Percentiles rank a stretch among this genome's conserved stretches.
Evolutionary conservation across 2,329 filamentous ascomycete genomes (phyloP).

Genomic region (Sporothrix schenckii): DNA sequence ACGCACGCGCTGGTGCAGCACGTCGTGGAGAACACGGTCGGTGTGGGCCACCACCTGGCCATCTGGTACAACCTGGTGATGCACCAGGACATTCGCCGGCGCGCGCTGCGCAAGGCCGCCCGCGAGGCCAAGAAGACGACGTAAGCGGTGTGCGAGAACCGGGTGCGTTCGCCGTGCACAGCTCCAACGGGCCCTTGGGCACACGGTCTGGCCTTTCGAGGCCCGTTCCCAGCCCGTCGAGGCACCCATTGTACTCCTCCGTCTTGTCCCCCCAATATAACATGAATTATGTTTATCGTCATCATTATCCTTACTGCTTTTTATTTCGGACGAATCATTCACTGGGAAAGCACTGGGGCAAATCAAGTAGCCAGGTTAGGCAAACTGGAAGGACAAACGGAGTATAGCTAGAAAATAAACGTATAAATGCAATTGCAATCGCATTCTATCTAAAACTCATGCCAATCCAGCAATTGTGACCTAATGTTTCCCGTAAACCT

Average conservation of each 20-base stretch:
- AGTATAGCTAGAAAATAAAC: background rate
- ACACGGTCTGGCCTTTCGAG: background rate
- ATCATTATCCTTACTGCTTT: background rate
- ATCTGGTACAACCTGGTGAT: slow-evolving; percentile 63
- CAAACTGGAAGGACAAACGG: background rate
- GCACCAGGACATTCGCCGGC: slow-evolving; percentile 79
- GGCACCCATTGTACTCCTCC: too few species aligned
- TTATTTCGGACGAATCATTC: background rate
- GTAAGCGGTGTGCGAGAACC: background rate
- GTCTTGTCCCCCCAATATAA: too few species aligned
- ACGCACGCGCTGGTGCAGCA: slow-evolving; percentile 87
- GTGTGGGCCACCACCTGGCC: slow-evolving; percentile 52
- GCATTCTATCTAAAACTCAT: too few species aligned
- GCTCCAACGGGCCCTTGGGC: too few species aligned
- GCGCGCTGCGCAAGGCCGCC: slow-evolving; percentile 81
- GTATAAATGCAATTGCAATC: too few species aligned
- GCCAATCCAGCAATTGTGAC: background rate
- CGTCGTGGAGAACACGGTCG: slow-evolving; percentile 66
- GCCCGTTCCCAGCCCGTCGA: background rate
- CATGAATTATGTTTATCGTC: background rate
- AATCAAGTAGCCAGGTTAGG: background rate
- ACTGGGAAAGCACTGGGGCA: background rate
- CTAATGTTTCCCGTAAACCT: background rate
- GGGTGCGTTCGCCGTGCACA: background rate
- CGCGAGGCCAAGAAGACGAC: slow-evolving; percentile 79